Evolutionary conservation across 345 rosid genomes (phyloP), one percentile per base, ranked within the genome.

Genomic region (Citrus mangshanensis): DNA sequence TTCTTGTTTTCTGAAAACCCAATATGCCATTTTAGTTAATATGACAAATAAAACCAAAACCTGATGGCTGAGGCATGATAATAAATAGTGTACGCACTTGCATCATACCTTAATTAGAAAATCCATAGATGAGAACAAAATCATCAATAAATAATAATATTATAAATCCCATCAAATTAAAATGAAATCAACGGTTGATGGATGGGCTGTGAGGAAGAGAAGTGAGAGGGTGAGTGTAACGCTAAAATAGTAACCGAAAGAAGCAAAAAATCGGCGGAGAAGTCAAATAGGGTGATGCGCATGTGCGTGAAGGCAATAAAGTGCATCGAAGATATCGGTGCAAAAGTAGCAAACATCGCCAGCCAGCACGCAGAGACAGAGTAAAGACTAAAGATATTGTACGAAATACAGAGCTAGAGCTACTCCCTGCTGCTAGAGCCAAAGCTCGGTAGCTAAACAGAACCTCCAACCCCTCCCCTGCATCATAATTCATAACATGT

Each of bases 261-360:
- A 74, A 40, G 19, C 32, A 62, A 62, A 74, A 74, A 74, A 9
- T 14, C 9, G 71, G 70, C 78, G 78, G 78, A 75, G 78, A 75
- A 49, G 40, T 18, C 78, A 38, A 16, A 2, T 27, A 18, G 19
- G 62, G 27, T 19, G 78, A 49, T 32, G 71, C 71, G 71, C 62
- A 51, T 65, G 32, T 75, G 63, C 70, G 46, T 65, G 65, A 22
- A 58, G 51, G 49, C 49, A 58, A 34, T 72, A 56, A 72, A 73
- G 76, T 12, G 61, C 78, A 64, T 75, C 65, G 78, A 65, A 65
- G n/a, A 32, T 65, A 75, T 75, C 78, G 71, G 38, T 4, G 46
- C 70, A 4, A 66, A 65, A 37, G 62, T 75, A 49, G 71, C 78
- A 12, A 75, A 75, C 49, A 75, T 64, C 78, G 78, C 67, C 77